Conservation (phyloP, 176 grass and related monocot species). For the Phoenix dactylifera region DNA sequence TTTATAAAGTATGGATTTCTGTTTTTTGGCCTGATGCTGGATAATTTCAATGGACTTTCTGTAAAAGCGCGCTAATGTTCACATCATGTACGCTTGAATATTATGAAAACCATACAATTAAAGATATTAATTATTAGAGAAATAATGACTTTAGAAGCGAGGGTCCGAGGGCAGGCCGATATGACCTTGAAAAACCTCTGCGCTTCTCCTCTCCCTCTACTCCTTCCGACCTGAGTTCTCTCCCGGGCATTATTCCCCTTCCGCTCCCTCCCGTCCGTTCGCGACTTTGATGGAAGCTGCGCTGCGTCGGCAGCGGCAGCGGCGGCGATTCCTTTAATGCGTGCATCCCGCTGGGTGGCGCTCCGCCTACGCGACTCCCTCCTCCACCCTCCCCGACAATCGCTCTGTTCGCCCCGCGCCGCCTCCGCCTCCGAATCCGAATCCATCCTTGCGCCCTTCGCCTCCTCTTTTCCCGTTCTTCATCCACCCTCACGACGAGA, state of each 20-base stretch:
- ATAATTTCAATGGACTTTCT: too few relatives aligned
- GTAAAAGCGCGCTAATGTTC: too few relatives aligned
- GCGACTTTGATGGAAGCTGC: constrained; percentile 24
- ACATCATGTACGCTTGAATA: too few relatives aligned
- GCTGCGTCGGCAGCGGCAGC: constrained; percentile 27
- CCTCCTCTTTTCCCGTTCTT: constrained; percentile 16
- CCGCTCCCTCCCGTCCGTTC: too few relatives aligned
- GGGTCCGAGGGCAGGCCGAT: too few relatives aligned
- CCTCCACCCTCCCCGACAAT: not conserved
- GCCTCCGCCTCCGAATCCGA: constrained; percentile 16
- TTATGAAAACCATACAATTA: too few relatives aligned
- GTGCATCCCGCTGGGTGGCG: constrained; percentile 20
- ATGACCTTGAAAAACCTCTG: not conserved
- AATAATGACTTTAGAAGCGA: too few relatives aligned
- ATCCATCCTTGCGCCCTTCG: constrained; percentile 11
- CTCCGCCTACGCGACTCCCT: constrained; percentile 10
- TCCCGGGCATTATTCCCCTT: not conserved
- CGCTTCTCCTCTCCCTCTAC: not conserved
- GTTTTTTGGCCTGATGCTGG: too few relatives aligned
- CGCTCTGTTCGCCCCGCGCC: constrained; percentile 8
- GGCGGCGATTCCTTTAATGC: constrained; percentile 27
- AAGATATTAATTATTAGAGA: too few relatives aligned
- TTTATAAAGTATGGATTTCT: too few relatives aligned
- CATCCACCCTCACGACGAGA: not conserved
- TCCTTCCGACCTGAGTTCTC: too few relatives aligned